phyloP scores from a whole-genome alignment of 768 basidiomycete species.

The Rickenella mellea region DNA sequence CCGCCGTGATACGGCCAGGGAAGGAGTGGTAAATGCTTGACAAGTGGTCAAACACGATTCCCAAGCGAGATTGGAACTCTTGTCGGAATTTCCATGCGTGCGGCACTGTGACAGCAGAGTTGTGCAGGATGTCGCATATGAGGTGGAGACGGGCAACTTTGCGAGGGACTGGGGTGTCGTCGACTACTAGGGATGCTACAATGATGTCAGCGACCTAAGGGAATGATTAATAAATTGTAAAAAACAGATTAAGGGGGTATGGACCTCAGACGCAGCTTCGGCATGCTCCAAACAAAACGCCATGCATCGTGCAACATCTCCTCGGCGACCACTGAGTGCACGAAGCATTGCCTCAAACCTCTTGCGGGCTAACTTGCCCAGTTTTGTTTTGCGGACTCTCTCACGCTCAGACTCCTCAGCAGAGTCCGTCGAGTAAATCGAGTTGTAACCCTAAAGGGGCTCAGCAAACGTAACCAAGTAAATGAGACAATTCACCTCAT shows the following conservation, averaged over 20 bases:
- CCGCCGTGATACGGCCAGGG: slow-evolving; percentile 91
- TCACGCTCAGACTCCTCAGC: slow-evolving; percentile 92
- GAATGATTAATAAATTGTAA: neutral
- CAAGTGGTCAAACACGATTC: slow-evolving; percentile 93
- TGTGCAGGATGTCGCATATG: slow-evolving; percentile 96
- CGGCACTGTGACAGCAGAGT: slow-evolving; percentile 86
- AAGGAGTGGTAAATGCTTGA: slow-evolving; percentile 92
- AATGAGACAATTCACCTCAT: slow-evolving; percentile 44
- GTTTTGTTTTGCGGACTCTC: slow-evolving; percentile 58
- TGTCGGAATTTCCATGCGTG: slow-evolving; percentile 98
- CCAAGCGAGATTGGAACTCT: slow-evolving; percentile 84
- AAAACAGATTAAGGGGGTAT: neutral
- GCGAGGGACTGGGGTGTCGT: slow-evolving; percentile 92
- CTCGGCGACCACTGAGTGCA: slow-evolving; percentile 73
- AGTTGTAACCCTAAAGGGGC: slow-evolving; percentile 72
- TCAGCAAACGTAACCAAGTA: neutral
- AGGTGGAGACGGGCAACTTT: slow-evolving; percentile 93
- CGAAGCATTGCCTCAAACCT: slow-evolving; percentile 90
- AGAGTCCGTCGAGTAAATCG: slow-evolving; percentile 85
- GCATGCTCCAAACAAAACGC: slow-evolving; percentile 95
- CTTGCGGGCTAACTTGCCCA: slow-evolving; percentile 72
- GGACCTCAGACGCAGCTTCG: slow-evolving; percentile 87
- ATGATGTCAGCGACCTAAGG: slow-evolving; percentile 82
- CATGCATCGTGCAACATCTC: slow-evolving; percentile 92
- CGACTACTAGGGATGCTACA: slow-evolving; percentile 78